A percentile compares a stretch with the other conserved stretches of the same genome.
phyloP scores from a whole-genome alignment of 2,329 filamentous ascomycete genomes.

The Hypoxylon sp. region DNA sequence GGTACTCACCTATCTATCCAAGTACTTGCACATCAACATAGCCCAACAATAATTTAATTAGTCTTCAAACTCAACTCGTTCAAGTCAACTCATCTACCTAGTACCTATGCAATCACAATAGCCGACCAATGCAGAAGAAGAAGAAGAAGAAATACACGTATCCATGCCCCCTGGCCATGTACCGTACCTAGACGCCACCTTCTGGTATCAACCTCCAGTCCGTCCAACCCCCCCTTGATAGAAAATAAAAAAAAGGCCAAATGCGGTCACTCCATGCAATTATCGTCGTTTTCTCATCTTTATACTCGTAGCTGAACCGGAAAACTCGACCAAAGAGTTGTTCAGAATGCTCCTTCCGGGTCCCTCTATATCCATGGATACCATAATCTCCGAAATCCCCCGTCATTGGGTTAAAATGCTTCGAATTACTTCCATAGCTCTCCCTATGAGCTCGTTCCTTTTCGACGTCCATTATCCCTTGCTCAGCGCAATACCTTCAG shows the following conservation, averaged over 20 bases:
- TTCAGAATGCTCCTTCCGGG: neutral
- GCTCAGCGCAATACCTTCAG: neutral
- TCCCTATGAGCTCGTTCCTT: neutral
- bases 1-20: too few relatives aligned
- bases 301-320: neutral
- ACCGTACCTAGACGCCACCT: constrained; percentile 23
- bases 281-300: neutral
- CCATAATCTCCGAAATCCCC: neutral
- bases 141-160: neutral
- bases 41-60: too few relatives aligned
- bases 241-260: constrained; percentile 3
- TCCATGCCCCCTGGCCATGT: constrained; percentile 16
- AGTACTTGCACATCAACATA: too few relatives aligned
- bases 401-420: neutral
- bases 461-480: neutral
- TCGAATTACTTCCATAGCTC: neutral
- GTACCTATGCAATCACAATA: constrained; percentile 12
- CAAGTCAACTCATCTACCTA: neutral
- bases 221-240: neutral
- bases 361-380: neutral
- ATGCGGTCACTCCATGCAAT: constrained; percentile 10
- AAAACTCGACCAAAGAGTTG: neutral
- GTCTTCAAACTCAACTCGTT: too few relatives aligned
- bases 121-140: constrained; percentile 29
- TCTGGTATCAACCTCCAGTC: constrained; percentile 23